These are phyloP conservation scores for Boletus insuetus DNA, from an alignment of 768 basidiomycete species.

Conservation along the genomic window DNA sequence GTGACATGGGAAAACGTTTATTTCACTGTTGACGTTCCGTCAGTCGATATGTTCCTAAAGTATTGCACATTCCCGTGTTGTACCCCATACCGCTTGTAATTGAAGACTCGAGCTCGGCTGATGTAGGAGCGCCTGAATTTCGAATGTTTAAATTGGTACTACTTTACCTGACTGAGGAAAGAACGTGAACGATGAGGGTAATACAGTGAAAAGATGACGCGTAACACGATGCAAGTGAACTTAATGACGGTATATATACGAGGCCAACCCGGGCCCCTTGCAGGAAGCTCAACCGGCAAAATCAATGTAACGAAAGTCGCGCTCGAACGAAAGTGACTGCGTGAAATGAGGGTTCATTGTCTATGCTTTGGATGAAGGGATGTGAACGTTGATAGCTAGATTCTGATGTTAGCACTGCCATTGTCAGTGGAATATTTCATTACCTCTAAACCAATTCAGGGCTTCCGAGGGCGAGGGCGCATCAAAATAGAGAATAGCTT, in stretches of 20 bases:
- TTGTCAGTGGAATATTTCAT: constrained; percentile 8
- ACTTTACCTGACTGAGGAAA: constrained; percentile 26
- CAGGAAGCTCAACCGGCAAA: constrained; percentile 9
- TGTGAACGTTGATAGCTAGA: constrained; percentile 84
- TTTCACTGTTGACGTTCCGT: not conserved
- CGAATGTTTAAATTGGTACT: constrained; percentile 18
- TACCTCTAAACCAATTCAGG: constrained; percentile 88
- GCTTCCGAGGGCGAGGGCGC: constrained; percentile 82
- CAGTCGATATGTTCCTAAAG: not conserved
- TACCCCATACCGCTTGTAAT: constrained; percentile 3
- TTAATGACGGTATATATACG: constrained; percentile 38
- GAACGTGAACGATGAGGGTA: constrained; percentile 19
- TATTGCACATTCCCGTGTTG: constrained; percentile 3
- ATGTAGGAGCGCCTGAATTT: constrained; percentile 1
- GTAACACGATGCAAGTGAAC: constrained; percentile 28
- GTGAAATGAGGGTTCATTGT: constrained; percentile 17
- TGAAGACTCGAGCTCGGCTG: not conserved
- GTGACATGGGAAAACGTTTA: constrained; percentile 7
- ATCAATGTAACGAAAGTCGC: constrained; percentile 4
- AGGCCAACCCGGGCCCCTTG: constrained; percentile 21
- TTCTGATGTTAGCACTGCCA: constrained; percentile 3
- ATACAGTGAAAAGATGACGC: constrained; percentile 34
- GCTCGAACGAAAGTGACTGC: constrained; percentile 3
- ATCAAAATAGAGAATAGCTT: constrained; percentile 88
- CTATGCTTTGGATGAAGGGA: constrained; percentile 77